Conservation (phyloP, 2,329 filamentous ascomycete genomes). For the Fusarium tricinctum region DNA sequence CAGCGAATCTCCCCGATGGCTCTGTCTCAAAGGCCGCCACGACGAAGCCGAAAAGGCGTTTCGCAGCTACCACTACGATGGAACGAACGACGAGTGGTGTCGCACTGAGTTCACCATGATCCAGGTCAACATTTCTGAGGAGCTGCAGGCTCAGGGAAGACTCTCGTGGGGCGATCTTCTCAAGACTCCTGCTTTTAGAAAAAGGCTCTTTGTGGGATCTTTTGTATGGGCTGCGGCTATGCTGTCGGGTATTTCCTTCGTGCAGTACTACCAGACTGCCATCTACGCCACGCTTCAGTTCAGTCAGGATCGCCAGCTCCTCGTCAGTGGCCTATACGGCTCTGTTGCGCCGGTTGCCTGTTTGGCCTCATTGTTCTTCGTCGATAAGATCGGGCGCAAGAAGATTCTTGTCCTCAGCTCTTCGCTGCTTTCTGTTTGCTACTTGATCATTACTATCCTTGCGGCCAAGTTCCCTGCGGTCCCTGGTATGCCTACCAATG, state of each 20-base stretch:
- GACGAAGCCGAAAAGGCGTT: constrained; percentile 56
- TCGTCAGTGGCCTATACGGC: constrained; percentile 58
- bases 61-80: constrained; percentile 54
- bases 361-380: constrained; percentile 56
- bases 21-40: constrained; percentile 54
- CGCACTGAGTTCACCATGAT: constrained; percentile 53
- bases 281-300: constrained; percentile 59
- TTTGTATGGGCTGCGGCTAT: constrained; percentile 60
- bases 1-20: constrained; percentile 55
- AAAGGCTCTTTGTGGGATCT: constrained; percentile 56
- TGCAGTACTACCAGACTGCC: constrained; percentile 59
- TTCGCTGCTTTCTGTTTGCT: constrained; percentile 54
- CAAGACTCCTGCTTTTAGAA: constrained; percentile 54
- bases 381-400: constrained; percentile 55
- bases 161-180: constrained; percentile 55
- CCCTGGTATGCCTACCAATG: constrained; percentile 55
- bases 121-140: constrained; percentile 55
- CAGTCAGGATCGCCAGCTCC: constrained; percentile 54
- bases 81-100: constrained; percentile 56
- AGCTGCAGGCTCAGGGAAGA: constrained; percentile 45
- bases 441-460: constrained; percentile 57
- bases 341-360: constrained; percentile 57
- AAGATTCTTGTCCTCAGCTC: constrained; percentile 57
- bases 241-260: constrained; percentile 59
- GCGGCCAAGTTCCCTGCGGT: constrained; percentile 55